Evolutionary conservation across 2,329 filamentous ascomycete species (phyloP), one percentile per base, ranked within the genome.

Genomic region (Rhinocladiella similis): DNA sequence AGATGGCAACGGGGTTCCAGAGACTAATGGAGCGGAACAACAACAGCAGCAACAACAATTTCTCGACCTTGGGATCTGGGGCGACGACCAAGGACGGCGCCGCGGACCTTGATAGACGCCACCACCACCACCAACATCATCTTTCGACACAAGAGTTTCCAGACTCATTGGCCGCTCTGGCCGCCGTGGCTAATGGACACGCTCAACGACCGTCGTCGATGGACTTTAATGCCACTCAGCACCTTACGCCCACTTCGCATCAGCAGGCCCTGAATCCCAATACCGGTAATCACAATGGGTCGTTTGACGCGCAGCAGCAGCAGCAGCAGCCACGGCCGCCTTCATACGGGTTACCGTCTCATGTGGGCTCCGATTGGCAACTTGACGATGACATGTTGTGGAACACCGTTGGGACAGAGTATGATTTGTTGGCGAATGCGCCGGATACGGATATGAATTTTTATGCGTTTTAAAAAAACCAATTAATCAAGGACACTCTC

Each of bases 1-100:
- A 57, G 27, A 65, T 65, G 63, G 63, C 63, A 14, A 58, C 53
- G 29, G 63, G 63, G n/a, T 65, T 65, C 29, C 60, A 65, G 42
- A 48, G 63, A 33, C 35, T 65, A 10, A 47, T 64, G 51, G 20
- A 52, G 57, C 13, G 62, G 56, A 48, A 42, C 57, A 22, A 60
- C 47, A 22, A 45, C 49, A 27, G 1, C 43, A 29, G 29, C 43
- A 46, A 29, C 43, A 27, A 46, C 20, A 46, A 25, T 12, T 25
- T 20, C 16, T 14, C 14, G 18, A 20, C 10, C 6, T 14, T n/a
- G n/a, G n/a, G n/a, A n/a, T n/a, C n/a, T n/a, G n/a, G 7, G 18
- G 42, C 18, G 12, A 9, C n/a, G 16, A 42, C 38, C 9, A 16
- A 10, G n/a, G 38, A 25, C 10, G 27, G 27, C 27, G 10, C 27